Percentiles rank a stretch among this genome's conserved stretches.
These are phyloP conservation scores for Cicer judaicum DNA, from an alignment of 306 rosid species.

Conservation along the genomic window DNA sequence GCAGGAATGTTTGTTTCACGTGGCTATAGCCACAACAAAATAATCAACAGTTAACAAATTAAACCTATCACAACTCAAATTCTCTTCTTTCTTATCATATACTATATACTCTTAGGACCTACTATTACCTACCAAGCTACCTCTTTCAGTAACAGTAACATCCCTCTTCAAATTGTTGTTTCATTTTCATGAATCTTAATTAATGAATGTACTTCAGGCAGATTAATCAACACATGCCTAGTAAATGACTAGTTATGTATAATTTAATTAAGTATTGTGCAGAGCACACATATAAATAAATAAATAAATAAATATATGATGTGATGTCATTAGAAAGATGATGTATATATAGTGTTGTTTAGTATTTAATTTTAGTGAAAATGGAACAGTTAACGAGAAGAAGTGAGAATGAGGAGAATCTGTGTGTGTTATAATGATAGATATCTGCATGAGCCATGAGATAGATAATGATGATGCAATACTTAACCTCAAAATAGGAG, in stretches of 20 bases:
- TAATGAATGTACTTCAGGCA: too few species aligned
- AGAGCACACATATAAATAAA: too few species aligned
- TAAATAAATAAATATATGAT: too few species aligned
- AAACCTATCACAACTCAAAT: constrained; percentile 45
- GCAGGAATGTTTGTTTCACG: constrained; percentile 50
- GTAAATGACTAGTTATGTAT: too few species aligned
- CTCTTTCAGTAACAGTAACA: too few species aligned
- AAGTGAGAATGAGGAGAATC: constrained; percentile 31
- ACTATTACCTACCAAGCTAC: too few species aligned
- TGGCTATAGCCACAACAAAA: constrained; percentile 41
- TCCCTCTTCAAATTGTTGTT: not conserved
- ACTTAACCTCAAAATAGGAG: constrained; percentile 25
- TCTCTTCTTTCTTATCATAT: not conserved
- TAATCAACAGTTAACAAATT: constrained; percentile 25
- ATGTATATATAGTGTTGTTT: not conserved
- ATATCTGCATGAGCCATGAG: too few species aligned
- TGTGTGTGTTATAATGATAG: not conserved
- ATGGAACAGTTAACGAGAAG: constrained; percentile 35
- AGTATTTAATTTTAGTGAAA: constrained; percentile 27
- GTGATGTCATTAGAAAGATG: too few species aligned
- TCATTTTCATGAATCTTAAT: not conserved
- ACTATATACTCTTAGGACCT: too few species aligned
- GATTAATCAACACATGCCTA: too few species aligned
- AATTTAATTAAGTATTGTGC: too few species aligned
- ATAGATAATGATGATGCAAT: constrained; percentile 32